Evolutionary conservation across 495 filamentous ascomycete genomes (phyloP), one percentile per base, ranked within the genome.

Genomic region (Penicillium coffeae): DNA sequence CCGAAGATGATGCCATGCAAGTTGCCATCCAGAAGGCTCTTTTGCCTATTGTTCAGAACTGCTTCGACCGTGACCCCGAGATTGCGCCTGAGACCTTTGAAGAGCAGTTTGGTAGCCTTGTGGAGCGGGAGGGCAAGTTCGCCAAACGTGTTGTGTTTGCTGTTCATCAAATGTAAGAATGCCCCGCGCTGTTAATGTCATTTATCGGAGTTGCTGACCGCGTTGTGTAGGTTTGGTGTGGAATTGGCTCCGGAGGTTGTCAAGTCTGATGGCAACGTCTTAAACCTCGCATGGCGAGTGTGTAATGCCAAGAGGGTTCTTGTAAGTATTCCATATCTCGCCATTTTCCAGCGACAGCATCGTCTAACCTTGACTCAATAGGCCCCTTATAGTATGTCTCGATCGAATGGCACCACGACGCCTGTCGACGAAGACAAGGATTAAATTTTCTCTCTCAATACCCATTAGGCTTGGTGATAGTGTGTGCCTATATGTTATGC

Each of bases 161-260:
- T 8, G 88, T 97, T 32, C 86, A 86, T 47, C 88, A 95, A 68
- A 97, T 96, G 92, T 83, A 39, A 63, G 73, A 62, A 18, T 25
- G 25, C 38, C 21, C 16, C 33, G 13, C 12, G 16, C 25, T 2
- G 7, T 15, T 6, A 13, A n/a, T 22, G 13, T 16, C 22, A 12
- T 45, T 2, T 40, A 20, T 21, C 27, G 9, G 50, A 21, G n/a
- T 52, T 58, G 46, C 61, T 37, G 10, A 32, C 5, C 18, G 16
- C 21, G 10, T 21, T 36, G 6, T n/a, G 21, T 35, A 79, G 81
- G 78, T 98, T 98, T 62, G 94, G 93, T 45, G 85, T 98, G 49
- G 94, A 98, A 65, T 86, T 98, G 52, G 89, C 94, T 6, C 86
- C 90, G 2, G 88, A 88, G 41, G 94, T 98, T 10, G 93, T 98